Evolutionary conservation across 2,329 filamentous ascomycete genomes (phyloP).

Genomic region (Pyricularia pennisetigena): DNA sequence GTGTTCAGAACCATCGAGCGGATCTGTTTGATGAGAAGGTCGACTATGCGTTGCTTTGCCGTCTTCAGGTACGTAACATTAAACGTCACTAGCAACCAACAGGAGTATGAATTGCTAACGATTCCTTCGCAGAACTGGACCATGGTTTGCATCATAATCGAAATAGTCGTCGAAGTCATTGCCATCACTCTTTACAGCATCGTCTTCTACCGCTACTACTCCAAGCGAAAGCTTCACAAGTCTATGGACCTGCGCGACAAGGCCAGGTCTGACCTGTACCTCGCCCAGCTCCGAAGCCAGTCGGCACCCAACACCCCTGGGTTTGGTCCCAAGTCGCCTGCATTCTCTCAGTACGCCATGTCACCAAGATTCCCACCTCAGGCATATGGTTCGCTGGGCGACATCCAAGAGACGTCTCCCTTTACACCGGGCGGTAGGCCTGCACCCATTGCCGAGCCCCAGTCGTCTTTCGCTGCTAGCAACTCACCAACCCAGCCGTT

Average conservation of each 20-base stretch:
- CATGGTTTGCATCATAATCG: conserved; percentile 93
- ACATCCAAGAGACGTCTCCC: conserved; percentile 27
- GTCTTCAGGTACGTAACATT: conserved; percentile 57
- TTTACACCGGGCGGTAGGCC: conserved; percentile 43
- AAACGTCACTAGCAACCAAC: neutral
- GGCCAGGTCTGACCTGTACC: conserved; percentile 89
- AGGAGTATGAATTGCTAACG: conserved; percentile 14
- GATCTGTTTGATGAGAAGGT: conserved; percentile 72
- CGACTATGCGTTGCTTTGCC: conserved; percentile 83
- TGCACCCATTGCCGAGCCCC: conserved; percentile 42
- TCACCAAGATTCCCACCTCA: conserved; percentile 52
- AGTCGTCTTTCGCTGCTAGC: conserved; percentile 49
- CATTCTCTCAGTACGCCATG: conserved; percentile 42
- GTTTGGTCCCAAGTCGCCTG: conserved; percentile 60
- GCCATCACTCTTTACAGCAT: conserved; percentile 88
- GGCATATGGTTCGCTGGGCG: conserved; percentile 34
- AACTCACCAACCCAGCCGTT: conserved; percentile 42
- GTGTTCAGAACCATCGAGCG: conserved; percentile 74
- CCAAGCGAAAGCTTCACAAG: conserved; percentile 89
- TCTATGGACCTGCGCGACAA: conserved; percentile 94
- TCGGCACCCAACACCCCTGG: conserved; percentile 93
- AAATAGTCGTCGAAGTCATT: conserved; percentile 85
- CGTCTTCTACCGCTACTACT: conserved; percentile 96
- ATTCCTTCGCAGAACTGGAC: conserved; percentile 65
- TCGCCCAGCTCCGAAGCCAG: conserved; percentile 73